Evolutionary conservation across 331 rosid genomes (phyloP), one percentile per base, ranked within the genome.

Genomic region (Cucumis variabilis): DNA sequence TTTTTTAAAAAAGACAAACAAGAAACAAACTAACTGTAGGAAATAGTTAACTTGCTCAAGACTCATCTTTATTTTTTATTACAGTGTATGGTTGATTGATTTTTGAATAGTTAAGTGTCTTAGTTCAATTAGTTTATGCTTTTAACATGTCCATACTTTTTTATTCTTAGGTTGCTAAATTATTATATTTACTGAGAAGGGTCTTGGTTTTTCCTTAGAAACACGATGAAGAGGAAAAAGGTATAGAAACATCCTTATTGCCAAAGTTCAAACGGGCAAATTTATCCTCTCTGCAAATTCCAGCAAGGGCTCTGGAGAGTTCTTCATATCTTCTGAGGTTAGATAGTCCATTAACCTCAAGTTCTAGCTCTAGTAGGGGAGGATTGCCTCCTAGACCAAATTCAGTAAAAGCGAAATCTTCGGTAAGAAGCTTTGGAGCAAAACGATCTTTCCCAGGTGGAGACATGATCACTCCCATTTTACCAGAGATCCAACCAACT

Each of bases 341-440:
- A n/a, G 96, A 94, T 84, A 72, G 80, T 76, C 86, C 90, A 30
- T 89, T 87, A 0, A 58, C 73, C 41, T 58, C 94, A 46, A 92
- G 93, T 88, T 93, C 94, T 37, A 89, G 92, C 90, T 91, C 94
- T 13, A 51, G 76, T 14, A 92, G 93, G 89, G 93, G 89, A 63
- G 94, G 95, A 73, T 90, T 95, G 75, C 98, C 98, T 10, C 96
- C 96, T 33, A 91, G 92, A 89, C 93, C 94, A n/a, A 93, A 78
- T 88, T 95, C 94, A 50, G 91, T 92, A 80, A 90, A 90, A 70
- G 74, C 87, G 89, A 95, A 90, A 85, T 86, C 96, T 75, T 90
- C 95, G 14, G 86, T 90, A 86, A 94, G 90, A 87, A 87, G 96
- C 84, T 74, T 94, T 6, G 88, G 90, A 85, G 88, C 48, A n/a